Evolutionary conservation across 2,329 filamentous ascomycete genomes (phyloP).

Genomic region (Stagonosporopsis vannaccii): DNA sequence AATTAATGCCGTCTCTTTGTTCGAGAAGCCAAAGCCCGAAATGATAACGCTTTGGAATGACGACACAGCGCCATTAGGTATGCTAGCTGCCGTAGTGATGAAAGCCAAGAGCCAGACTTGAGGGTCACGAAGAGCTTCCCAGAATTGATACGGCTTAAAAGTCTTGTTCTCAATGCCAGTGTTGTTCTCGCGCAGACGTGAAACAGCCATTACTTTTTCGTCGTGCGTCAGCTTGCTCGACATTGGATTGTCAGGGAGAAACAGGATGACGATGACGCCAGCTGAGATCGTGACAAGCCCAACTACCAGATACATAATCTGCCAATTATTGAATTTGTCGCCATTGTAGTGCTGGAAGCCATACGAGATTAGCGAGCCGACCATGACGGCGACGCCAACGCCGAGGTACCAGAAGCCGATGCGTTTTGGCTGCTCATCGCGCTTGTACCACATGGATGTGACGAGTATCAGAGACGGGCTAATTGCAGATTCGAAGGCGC

Average conservation of each 20-base stretch:
- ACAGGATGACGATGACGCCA: constrained; percentile 56
- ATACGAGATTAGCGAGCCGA: constrained; percentile 65
- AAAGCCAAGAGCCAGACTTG: constrained; percentile 48
- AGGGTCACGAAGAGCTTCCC: constrained; percentile 56
- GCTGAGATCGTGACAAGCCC: constrained; percentile 43
- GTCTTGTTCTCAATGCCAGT: constrained; percentile 60
- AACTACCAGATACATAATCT: constrained; percentile 71
- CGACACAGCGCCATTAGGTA: constrained; percentile 51
- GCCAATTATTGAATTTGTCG: constrained; percentile 66
- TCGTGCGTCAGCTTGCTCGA: constrained; percentile 26
- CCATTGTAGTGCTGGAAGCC: constrained; percentile 62
- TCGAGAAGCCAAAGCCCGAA: constrained; percentile 37
- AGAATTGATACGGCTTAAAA: constrained; percentile 55
- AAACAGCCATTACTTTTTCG: constrained; percentile 41
- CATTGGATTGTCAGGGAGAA: constrained; percentile 60
- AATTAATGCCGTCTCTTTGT: constrained; percentile 42
- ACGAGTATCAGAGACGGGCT: constrained; percentile 68
- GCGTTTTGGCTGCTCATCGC: constrained; percentile 67
- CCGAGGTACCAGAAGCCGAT: constrained; percentile 54
- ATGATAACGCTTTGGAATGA: constrained; percentile 34
- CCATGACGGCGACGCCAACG: constrained; percentile 61
- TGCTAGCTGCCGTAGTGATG: constrained; percentile 38
- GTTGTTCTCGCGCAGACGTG: constrained; percentile 55
- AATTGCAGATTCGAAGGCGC: constrained; percentile 58
- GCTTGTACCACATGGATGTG: constrained; percentile 71